These are phyloP conservation scores for Fusarium equiseti DNA, from an alignment of 2,329 filamentous ascomycete genomes.

Conservation along the genomic window DNA sequence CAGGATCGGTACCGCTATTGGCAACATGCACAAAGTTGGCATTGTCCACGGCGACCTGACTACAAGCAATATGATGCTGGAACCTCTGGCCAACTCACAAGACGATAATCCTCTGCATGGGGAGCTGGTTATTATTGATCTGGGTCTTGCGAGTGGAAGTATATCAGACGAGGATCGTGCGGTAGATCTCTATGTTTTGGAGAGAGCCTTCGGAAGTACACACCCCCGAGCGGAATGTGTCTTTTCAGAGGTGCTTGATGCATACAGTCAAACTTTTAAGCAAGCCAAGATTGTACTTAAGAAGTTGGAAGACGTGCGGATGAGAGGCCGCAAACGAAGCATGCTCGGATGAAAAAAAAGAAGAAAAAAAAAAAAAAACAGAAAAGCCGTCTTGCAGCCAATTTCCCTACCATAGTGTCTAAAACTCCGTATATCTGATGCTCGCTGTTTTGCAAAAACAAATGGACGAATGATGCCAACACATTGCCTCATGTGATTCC, in stretches of 20 bases:
- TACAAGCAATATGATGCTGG: conserved; percentile 95
- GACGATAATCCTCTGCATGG: conserved; percentile 64
- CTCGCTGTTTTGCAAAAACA: conserved; percentile 50
- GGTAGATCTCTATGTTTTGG: conserved; percentile 95
- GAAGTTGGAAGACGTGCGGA: conserved; percentile 89
- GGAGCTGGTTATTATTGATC: conserved; percentile 92
- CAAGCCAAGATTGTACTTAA: conserved; percentile 80
- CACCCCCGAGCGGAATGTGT: conserved; percentile 86
- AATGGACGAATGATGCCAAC: conserved; percentile 39
- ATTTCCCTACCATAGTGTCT: conserved; percentile 44
- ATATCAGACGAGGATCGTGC: conserved; percentile 91
- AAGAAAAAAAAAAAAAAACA: conserved; percentile 10
- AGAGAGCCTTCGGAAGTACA: conserved; percentile 93
- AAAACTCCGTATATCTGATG: conserved; percentile 51
- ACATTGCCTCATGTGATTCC: conserved; percentile 30
- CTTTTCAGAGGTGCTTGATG: conserved; percentile 78
- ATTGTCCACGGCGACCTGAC: conserved; percentile 96
- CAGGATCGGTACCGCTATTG: conserved; percentile 78
- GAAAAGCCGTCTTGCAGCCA: conserved; percentile 43
- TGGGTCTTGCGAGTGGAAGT: conserved; percentile 87
- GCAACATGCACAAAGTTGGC: conserved; percentile 82
- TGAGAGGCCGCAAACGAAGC: conserved; percentile 94
- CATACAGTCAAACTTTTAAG: conserved; percentile 81
- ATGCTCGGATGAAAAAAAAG: conserved; percentile 81
- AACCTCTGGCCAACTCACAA: conserved; percentile 47